These are phyloP conservation scores for Dalbergia oliveri DNA, from an alignment of 306 rosid species.

Conservation along the genomic window DNA sequence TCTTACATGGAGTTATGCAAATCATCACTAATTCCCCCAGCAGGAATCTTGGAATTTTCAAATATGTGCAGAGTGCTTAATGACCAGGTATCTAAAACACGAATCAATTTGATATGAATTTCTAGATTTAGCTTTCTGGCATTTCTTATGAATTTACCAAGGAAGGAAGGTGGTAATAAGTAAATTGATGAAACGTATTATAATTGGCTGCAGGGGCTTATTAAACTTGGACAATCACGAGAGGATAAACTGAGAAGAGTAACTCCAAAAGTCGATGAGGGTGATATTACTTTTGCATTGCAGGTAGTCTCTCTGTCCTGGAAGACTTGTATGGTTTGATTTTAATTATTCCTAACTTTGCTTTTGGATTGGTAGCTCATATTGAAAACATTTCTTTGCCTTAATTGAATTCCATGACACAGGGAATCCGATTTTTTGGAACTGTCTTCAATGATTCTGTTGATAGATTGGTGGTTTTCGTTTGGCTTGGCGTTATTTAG, in stretches of 20 bases:
- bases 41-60: slow-evolving; percentile 77
- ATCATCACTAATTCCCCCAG: slow-evolving; percentile 69
- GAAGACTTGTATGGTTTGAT: not conserved
- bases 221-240: slow-evolving; percentile 81
- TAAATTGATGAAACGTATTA: slow-evolving; percentile 37
- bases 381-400: slow-evolving; percentile 8
- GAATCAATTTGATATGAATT: slow-evolving; percentile 2
- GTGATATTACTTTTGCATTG: slow-evolving; percentile 80
- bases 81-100: slow-evolving; percentile 74
- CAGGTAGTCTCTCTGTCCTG: slow-evolving; percentile 59
- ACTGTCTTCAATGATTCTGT: slow-evolving; percentile 65
- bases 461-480: slow-evolving; percentile 26
- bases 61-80: slow-evolving; percentile 81
- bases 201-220: slow-evolving; percentile 70
- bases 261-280: slow-evolving; percentile 71
- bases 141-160: not conserved
- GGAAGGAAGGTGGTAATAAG: slow-evolving; percentile 1
- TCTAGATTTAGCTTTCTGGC: slow-evolving; percentile 18
- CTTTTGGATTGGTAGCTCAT: slow-evolving; percentile 1
- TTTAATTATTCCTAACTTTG: not conserved
- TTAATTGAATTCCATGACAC: slow-evolving; percentile 40
- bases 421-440: slow-evolving; percentile 93
- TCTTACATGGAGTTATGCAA: slow-evolving; percentile 74
- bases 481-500: slow-evolving; percentile 28
- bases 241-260: slow-evolving; percentile 78